Evolutionary conservation across 2,329 filamentous ascomycete genomes (phyloP).

Genomic region (Pezicula neosporulosa): DNA sequence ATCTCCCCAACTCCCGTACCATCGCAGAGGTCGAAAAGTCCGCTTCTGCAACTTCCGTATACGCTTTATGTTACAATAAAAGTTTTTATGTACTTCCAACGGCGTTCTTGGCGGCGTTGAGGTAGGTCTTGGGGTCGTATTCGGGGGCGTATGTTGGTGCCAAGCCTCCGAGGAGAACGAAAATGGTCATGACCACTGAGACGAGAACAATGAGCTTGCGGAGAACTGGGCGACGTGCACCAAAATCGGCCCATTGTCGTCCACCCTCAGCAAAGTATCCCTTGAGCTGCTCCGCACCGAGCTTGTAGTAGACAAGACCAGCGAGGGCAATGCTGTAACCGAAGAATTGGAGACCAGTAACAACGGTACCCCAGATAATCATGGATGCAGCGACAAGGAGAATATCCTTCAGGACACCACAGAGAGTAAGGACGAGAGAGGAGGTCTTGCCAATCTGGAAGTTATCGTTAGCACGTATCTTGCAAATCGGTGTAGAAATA

Average conservation of each 20-base stretch:
- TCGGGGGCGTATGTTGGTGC: constrained; percentile 57
- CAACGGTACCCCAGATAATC: constrained; percentile 75
- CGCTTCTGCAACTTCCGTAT: neutral
- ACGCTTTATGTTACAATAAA: neutral
- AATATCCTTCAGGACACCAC: constrained; percentile 85
- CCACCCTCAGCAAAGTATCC: constrained; percentile 69
- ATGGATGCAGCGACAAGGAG: constrained; percentile 77
- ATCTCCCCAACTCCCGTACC: neutral
- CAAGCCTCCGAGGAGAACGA: constrained; percentile 67
- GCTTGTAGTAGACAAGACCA: constrained; percentile 84
- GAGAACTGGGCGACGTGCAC: constrained; percentile 69
- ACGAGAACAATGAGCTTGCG: constrained; percentile 75
- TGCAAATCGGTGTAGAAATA: neutral
- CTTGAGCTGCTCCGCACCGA: constrained; percentile 79
- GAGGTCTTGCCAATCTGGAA: constrained; percentile 81
- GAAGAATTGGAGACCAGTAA: constrained; percentile 74
- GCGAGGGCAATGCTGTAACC: constrained; percentile 77
- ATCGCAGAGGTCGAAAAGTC: neutral
- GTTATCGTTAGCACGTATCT: constrained; percentile 5
- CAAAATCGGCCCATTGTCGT: constrained; percentile 85
- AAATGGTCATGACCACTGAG: constrained; percentile 58
- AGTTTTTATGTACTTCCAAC: constrained; percentile 8
- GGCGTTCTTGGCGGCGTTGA: constrained; percentile 25
- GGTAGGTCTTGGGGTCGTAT: constrained; percentile 41
- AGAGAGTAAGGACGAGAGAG: constrained; percentile 80